Evolutionary conservation across 768 basidiomycete species (phyloP).

Genomic region (Hirschioporus abietinus): DNA sequence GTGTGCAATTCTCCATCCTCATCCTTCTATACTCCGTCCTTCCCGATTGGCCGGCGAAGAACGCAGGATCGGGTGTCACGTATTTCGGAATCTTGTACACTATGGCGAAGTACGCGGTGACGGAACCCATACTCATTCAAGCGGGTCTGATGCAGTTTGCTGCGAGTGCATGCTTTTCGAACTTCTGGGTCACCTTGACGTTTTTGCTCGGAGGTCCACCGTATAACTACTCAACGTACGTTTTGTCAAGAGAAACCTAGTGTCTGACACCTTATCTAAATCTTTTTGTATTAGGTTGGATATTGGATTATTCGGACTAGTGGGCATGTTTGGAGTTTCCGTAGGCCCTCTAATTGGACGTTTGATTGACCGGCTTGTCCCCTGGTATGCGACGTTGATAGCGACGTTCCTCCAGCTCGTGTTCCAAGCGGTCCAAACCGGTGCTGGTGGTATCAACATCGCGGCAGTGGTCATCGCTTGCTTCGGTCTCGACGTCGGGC

Average conservation of each 20-base stretch:
- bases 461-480: constrained; percentile 65
- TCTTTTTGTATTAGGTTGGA: constrained; percentile 32
- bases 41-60: constrained; percentile 85
- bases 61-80: constrained; percentile 42
- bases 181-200: constrained; percentile 72
- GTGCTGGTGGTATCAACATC: constrained; percentile 63
- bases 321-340: constrained; percentile 57
- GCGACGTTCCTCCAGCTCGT: constrained; percentile 41
- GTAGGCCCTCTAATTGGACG: constrained; percentile 66
- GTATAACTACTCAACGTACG: constrained; percentile 70
- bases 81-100: constrained; percentile 67
- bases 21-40: constrained; percentile 55
- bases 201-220: constrained; percentile 76
- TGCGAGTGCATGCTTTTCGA: constrained; percentile 52
- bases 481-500: constrained; percentile 66
- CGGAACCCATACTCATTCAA: constrained; percentile 77
- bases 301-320: constrained; percentile 45
- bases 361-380: constrained; percentile 62
- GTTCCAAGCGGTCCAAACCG: constrained; percentile 61
- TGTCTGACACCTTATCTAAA: not conserved
- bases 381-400: constrained; percentile 71
- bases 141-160: constrained; percentile 54
- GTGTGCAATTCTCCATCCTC: constrained; percentile 57
- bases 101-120: constrained; percentile 72
- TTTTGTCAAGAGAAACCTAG: not conserved